Percentiles rank a stretch among this genome's conserved stretches.
phyloP scores from a whole-genome alignment of 2,329 filamentous ascomycete species.

The Talaromyces sp. region DNA sequence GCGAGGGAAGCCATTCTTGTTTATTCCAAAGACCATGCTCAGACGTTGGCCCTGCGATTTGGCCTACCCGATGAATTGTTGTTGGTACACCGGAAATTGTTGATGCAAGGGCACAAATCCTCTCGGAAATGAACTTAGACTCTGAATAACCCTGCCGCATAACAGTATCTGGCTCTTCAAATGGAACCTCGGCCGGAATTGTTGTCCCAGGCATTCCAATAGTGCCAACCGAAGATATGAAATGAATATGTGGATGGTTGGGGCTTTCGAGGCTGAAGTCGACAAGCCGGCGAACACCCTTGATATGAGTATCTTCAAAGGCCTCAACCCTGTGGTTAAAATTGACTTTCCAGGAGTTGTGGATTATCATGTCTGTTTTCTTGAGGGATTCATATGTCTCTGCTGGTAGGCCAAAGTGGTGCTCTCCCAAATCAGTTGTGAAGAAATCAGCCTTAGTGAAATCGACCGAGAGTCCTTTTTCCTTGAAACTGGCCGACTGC shows the following conservation, averaged over 20 bases:
- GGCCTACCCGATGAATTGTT: conserved; percentile 26
- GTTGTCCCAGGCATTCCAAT: background rate
- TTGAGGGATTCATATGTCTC: conserved; percentile 7
- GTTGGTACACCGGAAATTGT: conserved; percentile 14
- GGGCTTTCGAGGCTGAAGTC: background rate
- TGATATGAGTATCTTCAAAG: conserved; percentile 20
- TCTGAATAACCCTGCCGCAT: conserved; percentile 28
- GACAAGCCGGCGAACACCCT: conserved; percentile 11
- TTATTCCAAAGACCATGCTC: conserved; percentile 48
- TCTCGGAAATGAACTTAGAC: conserved; percentile 36
- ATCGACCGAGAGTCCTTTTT: background rate
- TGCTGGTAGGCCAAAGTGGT: background rate
- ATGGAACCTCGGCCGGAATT: conserved; percentile 10
- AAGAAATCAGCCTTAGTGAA: background rate
- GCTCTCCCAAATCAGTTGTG: background rate
- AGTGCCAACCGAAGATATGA: conserved; percentile 1
- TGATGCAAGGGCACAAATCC: conserved; percentile 35
- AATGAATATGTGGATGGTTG: conserved; percentile 3
- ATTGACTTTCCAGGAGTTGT: conserved; percentile 25
- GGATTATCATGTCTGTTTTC: conserved; percentile 16
- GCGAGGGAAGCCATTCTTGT: background rate
- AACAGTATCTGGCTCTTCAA: conserved; percentile 20
- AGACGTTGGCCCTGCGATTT: conserved; percentile 25
- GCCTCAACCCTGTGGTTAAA: conserved; percentile 19
- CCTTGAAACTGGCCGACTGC: background rate